Base-by-base conservation (phyloP, 192 early-diverging fungal genomes). In the Coemansia pectinata region DNA sequence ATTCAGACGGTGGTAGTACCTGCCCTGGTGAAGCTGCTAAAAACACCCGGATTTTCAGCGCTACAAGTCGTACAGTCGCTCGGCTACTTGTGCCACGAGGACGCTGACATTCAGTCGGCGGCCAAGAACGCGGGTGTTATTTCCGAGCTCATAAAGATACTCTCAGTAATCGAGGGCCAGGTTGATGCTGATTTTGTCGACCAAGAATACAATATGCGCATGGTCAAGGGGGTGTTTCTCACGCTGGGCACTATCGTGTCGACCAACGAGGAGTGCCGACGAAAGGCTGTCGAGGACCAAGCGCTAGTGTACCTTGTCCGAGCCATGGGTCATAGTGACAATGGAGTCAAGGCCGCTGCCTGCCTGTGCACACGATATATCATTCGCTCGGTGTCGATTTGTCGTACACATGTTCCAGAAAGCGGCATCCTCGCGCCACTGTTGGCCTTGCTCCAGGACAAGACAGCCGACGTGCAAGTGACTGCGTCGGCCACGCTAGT, bases 31-130 rank as follows among this genome's bases (percentile, higher is more conserved):
- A 64, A 66, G 66, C 75, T 83, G 47, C 47, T 83, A 45, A 53
- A 59, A 36, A 29, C 25, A 15, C 48, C 23, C 9, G 69, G 59
- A 14, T 50, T 68, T 10, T 59, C 19, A 21, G 57, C 40, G 8
- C 62, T 78, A 39, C 66, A 63, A 12, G 76, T 68, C 17, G 57
- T 83, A 11, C 67, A 69, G 59, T 72, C 75, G 25, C 72, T 83
- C 14, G 80, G 72, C 6, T 83, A 83, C 66, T 41, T 83, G 62
- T 83, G 80, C 63, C 80, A 83, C 59, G 80, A 83, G 69, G 80
- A 83, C 57, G 71, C 72, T 8, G 80, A 83, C 9, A 77, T 74
- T 2, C 80, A 83, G 72, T 59, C 63, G 42, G 80, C 76, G 8
- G 80, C 80, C 12, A 73, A 67, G 50, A 68, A 67, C 38, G 75